These are phyloP conservation scores for Fistulinella prunicolor DNA, from an alignment of 768 basidiomycete species.

Conservation along the genomic window DNA sequence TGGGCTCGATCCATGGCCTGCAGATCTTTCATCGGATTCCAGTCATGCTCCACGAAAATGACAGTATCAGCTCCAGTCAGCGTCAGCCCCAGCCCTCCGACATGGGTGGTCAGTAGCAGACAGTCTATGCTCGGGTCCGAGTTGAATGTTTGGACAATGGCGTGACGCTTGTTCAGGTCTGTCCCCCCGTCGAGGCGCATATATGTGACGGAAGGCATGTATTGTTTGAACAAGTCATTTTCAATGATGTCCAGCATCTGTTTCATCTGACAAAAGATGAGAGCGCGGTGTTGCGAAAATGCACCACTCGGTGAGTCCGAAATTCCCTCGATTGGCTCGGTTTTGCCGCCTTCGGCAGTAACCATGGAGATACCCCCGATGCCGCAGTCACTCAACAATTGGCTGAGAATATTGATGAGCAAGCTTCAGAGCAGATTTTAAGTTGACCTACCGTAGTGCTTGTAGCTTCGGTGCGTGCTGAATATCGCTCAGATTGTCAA, in stretches of 20 bases:
- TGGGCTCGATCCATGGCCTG: constrained; percentile 99
- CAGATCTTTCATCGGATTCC: constrained; percentile 99
- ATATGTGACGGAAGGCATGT: constrained; percentile 96
- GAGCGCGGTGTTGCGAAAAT: constrained; percentile 95
- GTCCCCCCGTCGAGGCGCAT: constrained; percentile 96
- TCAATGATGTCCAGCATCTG: constrained; percentile 99
- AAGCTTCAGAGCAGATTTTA: background rate
- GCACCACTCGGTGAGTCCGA: constrained; percentile 44
- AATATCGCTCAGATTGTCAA: constrained; percentile 64
- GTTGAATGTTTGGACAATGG: constrained; percentile 97
- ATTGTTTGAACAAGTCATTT: constrained; percentile 81
- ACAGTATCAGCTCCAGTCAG: constrained; percentile 98
- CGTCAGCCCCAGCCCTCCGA: constrained; percentile 94
- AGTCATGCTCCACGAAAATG: constrained; percentile 99
- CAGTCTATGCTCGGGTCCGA: constrained; percentile 97
- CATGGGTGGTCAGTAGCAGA: constrained; percentile 91
- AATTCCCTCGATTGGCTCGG: constrained; percentile 61
- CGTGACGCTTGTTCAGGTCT: constrained; percentile 91
- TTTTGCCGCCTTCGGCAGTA: constrained; percentile 57
- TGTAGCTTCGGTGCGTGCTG: constrained; percentile 92
- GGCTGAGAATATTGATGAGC: constrained; percentile 46
- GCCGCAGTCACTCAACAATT: constrained; percentile 92
- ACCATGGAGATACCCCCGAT: constrained; percentile 59
- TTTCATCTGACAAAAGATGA: constrained; percentile 99
- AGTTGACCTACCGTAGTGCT: constrained; percentile 70